These are phyloP conservation scores for Scheffersomyces coipomensis DNA, from an alignment of 805 yeast species.

Conservation along the genomic window DNA sequence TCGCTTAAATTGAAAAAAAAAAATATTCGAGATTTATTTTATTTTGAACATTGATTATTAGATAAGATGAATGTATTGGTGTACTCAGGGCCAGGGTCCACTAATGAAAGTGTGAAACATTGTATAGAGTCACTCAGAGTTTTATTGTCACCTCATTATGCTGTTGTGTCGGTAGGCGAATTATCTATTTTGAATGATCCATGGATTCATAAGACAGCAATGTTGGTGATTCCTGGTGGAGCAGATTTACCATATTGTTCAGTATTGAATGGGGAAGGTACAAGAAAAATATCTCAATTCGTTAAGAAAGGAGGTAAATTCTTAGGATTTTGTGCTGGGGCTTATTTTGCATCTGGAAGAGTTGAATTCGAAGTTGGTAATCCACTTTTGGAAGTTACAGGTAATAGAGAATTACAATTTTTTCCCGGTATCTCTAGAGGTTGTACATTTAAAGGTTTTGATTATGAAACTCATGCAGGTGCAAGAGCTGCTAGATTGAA, in stretches of 20 bases:
- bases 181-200: slow-evolving; percentile 72
- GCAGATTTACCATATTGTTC: slow-evolving; percentile 88
- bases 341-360: slow-evolving; percentile 71
- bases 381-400: slow-evolving; percentile 72
- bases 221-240: slow-evolving; percentile 92
- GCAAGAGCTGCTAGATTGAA: slow-evolving; percentile 56
- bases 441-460: slow-evolving; percentile 75
- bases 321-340: slow-evolving; percentile 95
- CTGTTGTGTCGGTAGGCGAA: slow-evolving; percentile 72
- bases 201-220: slow-evolving; percentile 78
- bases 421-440: slow-evolving; percentile 87
- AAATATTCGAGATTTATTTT: too few species aligned
- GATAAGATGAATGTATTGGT: slow-evolving; percentile 41
- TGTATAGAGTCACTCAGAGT: slow-evolving; percentile 72
- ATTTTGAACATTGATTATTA: too few species aligned
- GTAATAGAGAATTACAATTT: slow-evolving; percentile 76
- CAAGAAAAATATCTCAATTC: slow-evolving; percentile 55
- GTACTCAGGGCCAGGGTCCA: slow-evolving; percentile 68
- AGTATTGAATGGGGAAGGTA: slow-evolving; percentile 69
- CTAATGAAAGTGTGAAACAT: slow-evolving; percentile 83
- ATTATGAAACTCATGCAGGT: slow-evolving; percentile 74
- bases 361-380: slow-evolving; percentile 85
- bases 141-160: slow-evolving; percentile 82
- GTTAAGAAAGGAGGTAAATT: slow-evolving; percentile 78
- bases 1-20: too few species aligned